Conservation (phyloP, 2,329 filamentous ascomycete genomes). For the Aspergillus hiratsukae region DNA sequence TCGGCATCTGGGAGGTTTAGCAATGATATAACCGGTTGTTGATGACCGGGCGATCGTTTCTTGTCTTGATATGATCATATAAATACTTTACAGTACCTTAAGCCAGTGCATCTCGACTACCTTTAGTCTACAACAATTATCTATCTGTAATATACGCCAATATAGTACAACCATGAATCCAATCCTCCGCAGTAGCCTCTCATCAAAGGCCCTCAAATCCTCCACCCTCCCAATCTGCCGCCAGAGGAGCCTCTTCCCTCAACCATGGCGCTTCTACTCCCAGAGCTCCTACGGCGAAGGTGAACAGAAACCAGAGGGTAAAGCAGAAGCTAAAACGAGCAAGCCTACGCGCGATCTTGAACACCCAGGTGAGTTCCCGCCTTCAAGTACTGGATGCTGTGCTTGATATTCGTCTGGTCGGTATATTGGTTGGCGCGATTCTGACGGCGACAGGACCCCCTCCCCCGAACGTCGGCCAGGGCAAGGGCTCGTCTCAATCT, state of each 20-base stretch:
- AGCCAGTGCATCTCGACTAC: neutral
- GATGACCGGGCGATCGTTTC: neutral
- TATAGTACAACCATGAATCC: conserved; percentile 2
- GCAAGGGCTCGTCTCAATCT: conserved; percentile 1
- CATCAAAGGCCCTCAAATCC: neutral
- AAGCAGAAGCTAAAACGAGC: conserved; percentile 5
- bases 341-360: conserved; percentile 18
- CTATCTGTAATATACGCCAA: too few species aligned
- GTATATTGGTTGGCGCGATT: neutral
- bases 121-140: neutral
- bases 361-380: conserved; percentile 14
- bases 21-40: conserved; percentile 1
- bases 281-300: conserved; percentile 18
- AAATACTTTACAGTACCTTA: neutral
- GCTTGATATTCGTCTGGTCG: too few species aligned
- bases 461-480: conserved; percentile 16
- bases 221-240: neutral
- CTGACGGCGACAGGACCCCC: conserved; percentile 15
- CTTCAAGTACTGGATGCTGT: neutral
- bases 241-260: neutral
- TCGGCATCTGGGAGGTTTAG: neutral
- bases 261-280: conserved; percentile 10
- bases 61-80: neutral
- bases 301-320: conserved; percentile 7
- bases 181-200: conserved; percentile 1